phyloP scores from a whole-genome alignment of 805 yeast genomes.

The Clavispora fructus region DNA sequence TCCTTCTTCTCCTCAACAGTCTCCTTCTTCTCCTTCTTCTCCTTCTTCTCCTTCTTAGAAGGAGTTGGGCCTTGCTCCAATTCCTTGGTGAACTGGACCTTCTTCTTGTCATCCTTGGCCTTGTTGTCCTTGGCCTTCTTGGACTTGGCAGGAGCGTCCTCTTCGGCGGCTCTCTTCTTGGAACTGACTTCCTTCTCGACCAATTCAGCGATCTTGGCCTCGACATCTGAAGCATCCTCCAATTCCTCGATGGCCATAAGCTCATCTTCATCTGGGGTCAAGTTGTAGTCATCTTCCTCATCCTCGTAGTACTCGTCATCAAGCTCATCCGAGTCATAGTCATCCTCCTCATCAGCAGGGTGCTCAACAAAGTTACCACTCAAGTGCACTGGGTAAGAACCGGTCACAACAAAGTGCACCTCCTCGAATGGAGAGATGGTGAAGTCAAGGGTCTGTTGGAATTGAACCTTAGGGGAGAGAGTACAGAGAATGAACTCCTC shows the following conservation, averaged over 20 bases:
- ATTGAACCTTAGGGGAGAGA: constrained; percentile 75
- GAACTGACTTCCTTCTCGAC: constrained; percentile 48
- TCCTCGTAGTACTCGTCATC: constrained; percentile 41
- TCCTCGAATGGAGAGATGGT: constrained; percentile 93
- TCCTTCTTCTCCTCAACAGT: constrained; percentile 16
- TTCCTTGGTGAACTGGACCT: constrained; percentile 81
- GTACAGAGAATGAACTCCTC: constrained; percentile 87
- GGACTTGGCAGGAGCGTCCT: constrained; percentile 21
- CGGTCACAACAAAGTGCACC: constrained; percentile 89
- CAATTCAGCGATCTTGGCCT: constrained; percentile 69
- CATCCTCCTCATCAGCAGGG: constrained; percentile 74
- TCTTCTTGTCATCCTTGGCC: constrained; percentile 51
- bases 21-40: constrained; percentile 7
- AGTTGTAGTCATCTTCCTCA: constrained; percentile 52
- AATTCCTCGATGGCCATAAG: constrained; percentile 54
- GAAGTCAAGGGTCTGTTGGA: constrained; percentile 86
- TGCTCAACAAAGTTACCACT: constrained; percentile 95
- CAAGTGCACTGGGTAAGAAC: constrained; percentile 88
- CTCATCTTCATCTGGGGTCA: constrained; percentile 77
- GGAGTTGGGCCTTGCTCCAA: constrained; percentile 94
- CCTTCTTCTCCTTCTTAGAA: constrained; percentile 23
- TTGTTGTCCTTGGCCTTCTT: constrained; percentile 29
- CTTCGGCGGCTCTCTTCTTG: constrained; percentile 13
- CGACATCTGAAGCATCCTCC: constrained; percentile 66
- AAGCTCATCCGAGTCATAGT: constrained; percentile 12